Evolutionary conservation across 2,329 filamentous ascomycete genomes (phyloP).

Genomic region (Penicillium decumbens): DNA sequence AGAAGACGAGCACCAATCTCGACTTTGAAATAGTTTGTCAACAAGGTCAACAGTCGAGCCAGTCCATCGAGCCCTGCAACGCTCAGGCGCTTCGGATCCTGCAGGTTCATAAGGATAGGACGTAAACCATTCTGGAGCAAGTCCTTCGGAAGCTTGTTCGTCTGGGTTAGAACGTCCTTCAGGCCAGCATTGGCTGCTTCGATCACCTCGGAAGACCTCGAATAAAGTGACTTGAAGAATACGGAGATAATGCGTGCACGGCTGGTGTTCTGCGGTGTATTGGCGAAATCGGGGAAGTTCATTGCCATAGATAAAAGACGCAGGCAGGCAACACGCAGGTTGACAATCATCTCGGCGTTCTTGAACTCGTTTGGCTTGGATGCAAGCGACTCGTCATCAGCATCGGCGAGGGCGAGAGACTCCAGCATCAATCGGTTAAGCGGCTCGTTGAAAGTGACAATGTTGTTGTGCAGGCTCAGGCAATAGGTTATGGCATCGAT

Average conservation of each 20-base stretch:
- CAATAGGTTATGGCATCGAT: conserved; percentile 98
- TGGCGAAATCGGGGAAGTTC: conserved; percentile 84
- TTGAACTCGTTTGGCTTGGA: conserved; percentile 91
- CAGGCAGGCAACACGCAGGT: conserved; percentile 86
- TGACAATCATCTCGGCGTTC: conserved; percentile 92
- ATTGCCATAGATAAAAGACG: conserved; percentile 90
- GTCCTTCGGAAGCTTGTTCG: conserved; percentile 90
- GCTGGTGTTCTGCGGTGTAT: conserved; percentile 62
- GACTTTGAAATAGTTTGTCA: conserved; percentile 99
- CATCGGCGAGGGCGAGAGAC: conserved; percentile 87
- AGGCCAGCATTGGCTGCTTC: conserved; percentile 88
- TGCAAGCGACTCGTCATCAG: conserved; percentile 85
- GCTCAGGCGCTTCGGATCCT: conserved; percentile 84
- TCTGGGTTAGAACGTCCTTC: conserved; percentile 79
- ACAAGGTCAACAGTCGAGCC: conserved; percentile 77
- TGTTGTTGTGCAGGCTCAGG: conserved; percentile 79
- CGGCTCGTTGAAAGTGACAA: conserved; percentile 87
- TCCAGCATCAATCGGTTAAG: conserved; percentile 88
- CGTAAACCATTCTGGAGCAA: conserved; percentile 88
- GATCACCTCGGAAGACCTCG: conserved; percentile 85
- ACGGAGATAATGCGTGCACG: conserved; percentile 74
- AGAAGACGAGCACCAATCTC: conserved; percentile 92
- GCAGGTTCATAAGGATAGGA: conserved; percentile 92
- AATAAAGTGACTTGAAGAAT: conserved; percentile 97
- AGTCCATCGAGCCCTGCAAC: conserved; percentile 88